Conservation (phyloP, 352 stramenopile genomes). For the Phytophthora capsici region DNA sequence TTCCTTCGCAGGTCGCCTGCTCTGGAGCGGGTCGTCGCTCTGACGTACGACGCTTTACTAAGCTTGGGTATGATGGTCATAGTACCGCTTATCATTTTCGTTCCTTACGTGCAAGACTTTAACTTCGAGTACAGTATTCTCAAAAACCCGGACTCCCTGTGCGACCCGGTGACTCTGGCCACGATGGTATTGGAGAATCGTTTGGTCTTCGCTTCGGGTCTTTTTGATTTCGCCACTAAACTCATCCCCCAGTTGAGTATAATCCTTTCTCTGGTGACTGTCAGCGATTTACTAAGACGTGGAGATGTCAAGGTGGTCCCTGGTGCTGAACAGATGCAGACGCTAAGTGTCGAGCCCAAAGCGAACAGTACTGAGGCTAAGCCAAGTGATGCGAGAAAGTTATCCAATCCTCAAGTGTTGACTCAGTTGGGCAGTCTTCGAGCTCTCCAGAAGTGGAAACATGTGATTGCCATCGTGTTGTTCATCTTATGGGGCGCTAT, state of each 20-base stretch:
- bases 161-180: background rate
- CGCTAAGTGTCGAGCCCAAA: conserved; percentile 7
- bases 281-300: conserved; percentile 7
- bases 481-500: conserved; percentile 26
- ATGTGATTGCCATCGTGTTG: conserved; percentile 1
- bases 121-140: conserved; percentile 15
- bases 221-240: conserved; percentile 21
- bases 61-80: conserved; percentile 25
- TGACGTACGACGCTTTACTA: conserved; percentile 23
- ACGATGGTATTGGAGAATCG: conserved; percentile 16
- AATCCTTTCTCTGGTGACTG: conserved; percentile 11
- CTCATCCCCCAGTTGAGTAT: conserved; percentile 28
- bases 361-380: background rate
- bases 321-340: background rate
- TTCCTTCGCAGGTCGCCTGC: conserved; percentile 20
- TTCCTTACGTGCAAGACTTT: conserved; percentile 25
- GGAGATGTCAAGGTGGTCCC: conserved; percentile 10
- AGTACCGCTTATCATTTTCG: conserved; percentile 22
- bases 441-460: conserved; percentile 14
- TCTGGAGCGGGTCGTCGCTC: conserved; percentile 8
- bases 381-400: background rate
- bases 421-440: background rate
- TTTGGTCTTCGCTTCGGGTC: conserved; percentile 14
- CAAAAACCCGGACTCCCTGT: conserved; percentile 9
- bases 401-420: background rate